Percentiles rank a stretch among this genome's conserved stretches.
These are phyloP conservation scores for Chrysoporthe deuterocubensis DNA, from an alignment of 2,329 filamentous ascomycete genomes.

Conservation along the genomic window DNA sequence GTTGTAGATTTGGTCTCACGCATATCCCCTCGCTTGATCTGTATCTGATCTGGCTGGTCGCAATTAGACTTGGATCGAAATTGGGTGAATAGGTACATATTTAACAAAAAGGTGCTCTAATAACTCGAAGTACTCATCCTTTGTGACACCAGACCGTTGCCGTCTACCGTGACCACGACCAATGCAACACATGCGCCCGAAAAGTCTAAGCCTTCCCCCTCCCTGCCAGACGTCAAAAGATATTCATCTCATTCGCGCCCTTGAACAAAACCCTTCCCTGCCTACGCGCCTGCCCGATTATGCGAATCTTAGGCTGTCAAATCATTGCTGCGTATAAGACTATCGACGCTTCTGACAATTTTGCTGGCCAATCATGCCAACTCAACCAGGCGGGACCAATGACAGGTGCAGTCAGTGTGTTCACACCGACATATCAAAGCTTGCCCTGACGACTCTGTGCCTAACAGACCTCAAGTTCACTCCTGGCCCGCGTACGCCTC, in stretches of 20 bases:
- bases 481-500: slow-evolving; percentile 34
- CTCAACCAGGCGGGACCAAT: not conserved
- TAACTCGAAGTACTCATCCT: not conserved
- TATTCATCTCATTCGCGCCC: not conserved
- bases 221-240: not conserved
- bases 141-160: not conserved
- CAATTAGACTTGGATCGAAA: too few species aligned
- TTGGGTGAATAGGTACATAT: not conserved
- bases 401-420: not conserved
- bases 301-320: not conserved
- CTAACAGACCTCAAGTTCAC: slow-evolving; percentile 38
- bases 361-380: not conserved
- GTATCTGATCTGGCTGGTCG: not conserved
- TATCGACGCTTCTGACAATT: not conserved
- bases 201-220: not conserved
- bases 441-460: not conserved
- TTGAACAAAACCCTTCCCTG: not conserved
- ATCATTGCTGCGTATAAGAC: not conserved
- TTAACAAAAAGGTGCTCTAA: not conserved
- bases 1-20: too few species aligned
- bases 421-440: not conserved
- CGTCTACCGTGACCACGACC: not conserved
- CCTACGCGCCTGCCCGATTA: not conserved
- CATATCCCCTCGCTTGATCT: not conserved
- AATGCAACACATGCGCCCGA: not conserved